Conservation (phyloP, 2,329 filamentous ascomycete genomes). For the Colletotrichum sp. region DNA sequence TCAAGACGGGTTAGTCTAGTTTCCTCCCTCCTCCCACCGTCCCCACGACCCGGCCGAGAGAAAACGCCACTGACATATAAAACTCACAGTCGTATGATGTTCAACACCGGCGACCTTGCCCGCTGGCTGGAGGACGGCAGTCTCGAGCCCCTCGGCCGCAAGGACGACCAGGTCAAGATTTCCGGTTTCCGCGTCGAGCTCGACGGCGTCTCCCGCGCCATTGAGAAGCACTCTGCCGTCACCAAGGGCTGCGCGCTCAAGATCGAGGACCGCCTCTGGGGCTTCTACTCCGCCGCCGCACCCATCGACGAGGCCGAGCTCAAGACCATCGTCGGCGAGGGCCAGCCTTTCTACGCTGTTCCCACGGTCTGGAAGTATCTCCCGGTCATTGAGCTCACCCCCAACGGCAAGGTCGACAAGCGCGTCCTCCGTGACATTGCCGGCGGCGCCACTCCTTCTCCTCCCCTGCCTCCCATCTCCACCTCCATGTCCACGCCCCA, state of each 20-base stretch:
- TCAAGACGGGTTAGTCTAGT: slow-evolving; percentile 50
- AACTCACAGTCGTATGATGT: slow-evolving; percentile 51
- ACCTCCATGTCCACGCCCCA: not conserved
- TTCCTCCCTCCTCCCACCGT: not conserved
- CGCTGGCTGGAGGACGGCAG: slow-evolving; percentile 58
- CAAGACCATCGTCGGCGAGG: slow-evolving; percentile 41
- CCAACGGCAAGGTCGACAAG: slow-evolving; percentile 64
- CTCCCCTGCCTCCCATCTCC: not conserved
- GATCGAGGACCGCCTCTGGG: slow-evolving; percentile 53
- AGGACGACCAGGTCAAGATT: slow-evolving; percentile 68
- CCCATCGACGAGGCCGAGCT: slow-evolving; percentile 41
- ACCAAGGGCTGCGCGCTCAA: slow-evolving; percentile 52
- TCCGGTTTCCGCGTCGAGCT: slow-evolving; percentile 64
- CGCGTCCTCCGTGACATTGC: slow-evolving; percentile 43
- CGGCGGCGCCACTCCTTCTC: not conserved
- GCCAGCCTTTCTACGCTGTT: slow-evolving; percentile 61
- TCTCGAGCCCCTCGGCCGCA: slow-evolving; percentile 59
- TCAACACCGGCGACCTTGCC: slow-evolving; percentile 65
- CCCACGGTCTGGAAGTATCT: slow-evolving; percentile 51
- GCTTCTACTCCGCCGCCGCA: slow-evolving; percentile 47
- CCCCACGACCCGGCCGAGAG: not conserved
- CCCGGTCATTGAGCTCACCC: slow-evolving; percentile 51
- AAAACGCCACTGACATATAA: not conserved
- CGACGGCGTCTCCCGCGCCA: slow-evolving; percentile 58
- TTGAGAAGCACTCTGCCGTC: slow-evolving; percentile 51